Evolutionary conservation across 164 flowering plant species (phyloP), one percentile per base, ranked within the genome.

Genomic region (Brasenia schreberi): DNA sequence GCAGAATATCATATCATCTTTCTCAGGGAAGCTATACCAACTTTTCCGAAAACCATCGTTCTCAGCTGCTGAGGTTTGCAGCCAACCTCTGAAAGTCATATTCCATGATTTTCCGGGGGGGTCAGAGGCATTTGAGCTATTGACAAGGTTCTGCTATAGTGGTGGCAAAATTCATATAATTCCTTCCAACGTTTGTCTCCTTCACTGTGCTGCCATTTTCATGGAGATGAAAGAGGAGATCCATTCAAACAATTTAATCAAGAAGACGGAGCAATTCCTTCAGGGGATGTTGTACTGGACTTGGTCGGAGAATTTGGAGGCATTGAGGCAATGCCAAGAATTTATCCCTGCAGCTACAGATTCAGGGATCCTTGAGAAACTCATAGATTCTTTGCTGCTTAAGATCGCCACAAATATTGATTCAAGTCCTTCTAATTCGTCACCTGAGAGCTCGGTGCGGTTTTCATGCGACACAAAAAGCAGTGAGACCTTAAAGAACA

Each of bases 101-200:
- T 77, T 85, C 71, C 76, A 78, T 45, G 83, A 79, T 68, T 82
- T 87, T 58, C 88, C 92, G 3, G 87, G 87, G 17, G 92, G 88
- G 5, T 70, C 88, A 59, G 76, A 71, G 59, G 85, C 81, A 5
- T 88, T 88, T 69, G 94, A 88, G 77, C 83, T 83, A 23, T 63
- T 86, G 66, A 69, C 82, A 64, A 82, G 83, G 73, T 86, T 81
- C 71, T 86, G 87, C 71, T 86, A 84, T 77, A 78, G 71, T 74
- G 75, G 75, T 70, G 86, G 87, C 19, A 73, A 56, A 64, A 66
- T 61, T 44, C 72, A 66, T 61, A 73, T 86, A 44, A 80, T 68
- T 56, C 81, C 85, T 4, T 71, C 75, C 19, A 82, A 86, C 56
- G 27, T 80, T 6, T 69, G 74, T 58, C 71, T 84, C 0, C 75